Conservation (phyloP, 164 flowering plant species). For the Vitis rotundifolia region DNA sequence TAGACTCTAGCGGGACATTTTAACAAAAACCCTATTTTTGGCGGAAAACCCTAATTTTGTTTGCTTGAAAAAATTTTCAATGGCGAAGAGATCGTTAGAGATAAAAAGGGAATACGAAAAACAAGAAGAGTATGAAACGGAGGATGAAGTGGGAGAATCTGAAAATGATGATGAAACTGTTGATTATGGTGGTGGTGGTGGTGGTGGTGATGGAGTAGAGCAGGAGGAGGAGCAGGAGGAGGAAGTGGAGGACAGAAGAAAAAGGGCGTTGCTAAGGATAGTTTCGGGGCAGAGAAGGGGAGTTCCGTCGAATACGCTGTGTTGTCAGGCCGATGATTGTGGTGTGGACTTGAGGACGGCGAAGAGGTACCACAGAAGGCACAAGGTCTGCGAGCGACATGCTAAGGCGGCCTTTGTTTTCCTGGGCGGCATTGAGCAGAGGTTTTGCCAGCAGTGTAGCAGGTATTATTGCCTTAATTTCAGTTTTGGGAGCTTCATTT, state of each 20-base stretch:
- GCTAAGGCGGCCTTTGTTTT: constrained; percentile 17
- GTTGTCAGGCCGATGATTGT: constrained; percentile 17
- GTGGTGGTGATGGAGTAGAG: too few relatives aligned
- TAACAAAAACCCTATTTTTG: too few relatives aligned
- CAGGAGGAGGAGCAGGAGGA: not conserved
- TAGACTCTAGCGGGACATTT: too few relatives aligned
- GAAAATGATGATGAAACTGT: not conserved
- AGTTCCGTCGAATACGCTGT: not conserved
- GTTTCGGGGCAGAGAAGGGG: not conserved
- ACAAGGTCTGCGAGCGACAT: constrained; percentile 22
- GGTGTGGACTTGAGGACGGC: constrained; percentile 2
- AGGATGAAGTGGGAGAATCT: not conserved
- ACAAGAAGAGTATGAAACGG: not conserved
- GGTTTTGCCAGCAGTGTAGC: constrained; percentile 34
- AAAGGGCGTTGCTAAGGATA: not conserved
- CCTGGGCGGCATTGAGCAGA: constrained; percentile 14
- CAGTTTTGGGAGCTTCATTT: too few relatives aligned
- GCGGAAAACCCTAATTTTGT: too few relatives aligned
- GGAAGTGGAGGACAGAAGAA: constrained; percentile 1
- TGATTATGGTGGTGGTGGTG: too few relatives aligned
- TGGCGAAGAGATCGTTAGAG: constrained; percentile 9
- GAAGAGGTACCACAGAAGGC: constrained; percentile 16
- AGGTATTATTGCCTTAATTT: constrained; percentile 10
- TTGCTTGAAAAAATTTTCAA: not conserved
- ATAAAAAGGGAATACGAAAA: not conserved